Evolutionary conservation across 2,329 filamentous ascomycete species (phyloP).

Genomic region (Thielaviopsis musarum): DNA sequence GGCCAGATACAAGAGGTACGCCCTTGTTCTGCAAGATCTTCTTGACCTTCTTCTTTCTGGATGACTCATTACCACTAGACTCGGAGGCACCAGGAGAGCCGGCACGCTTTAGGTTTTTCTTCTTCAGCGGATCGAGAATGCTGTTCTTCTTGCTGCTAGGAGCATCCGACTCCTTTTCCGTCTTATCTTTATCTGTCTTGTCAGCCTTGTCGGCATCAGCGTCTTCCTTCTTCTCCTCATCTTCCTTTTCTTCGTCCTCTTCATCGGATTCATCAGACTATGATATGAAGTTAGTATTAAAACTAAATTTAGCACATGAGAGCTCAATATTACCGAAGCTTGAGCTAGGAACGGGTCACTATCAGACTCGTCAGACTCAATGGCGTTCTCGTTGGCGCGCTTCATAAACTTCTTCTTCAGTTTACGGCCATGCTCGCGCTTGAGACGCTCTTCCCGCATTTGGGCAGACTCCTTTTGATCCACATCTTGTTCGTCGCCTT

Average conservation of each 20-base stretch:
- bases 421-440: slow-evolving; percentile 56
- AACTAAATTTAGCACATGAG: background rate
- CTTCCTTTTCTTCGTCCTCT: slow-evolving; percentile 33
- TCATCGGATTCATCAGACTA: slow-evolving; percentile 18
- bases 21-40: slow-evolving; percentile 29
- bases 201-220: slow-evolving; percentile 38
- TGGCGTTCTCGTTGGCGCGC: slow-evolving; percentile 73
- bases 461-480: slow-evolving; percentile 58
- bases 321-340: slow-evolving; percentile 18
- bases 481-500: slow-evolving; percentile 51
- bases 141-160: slow-evolving; percentile 30
- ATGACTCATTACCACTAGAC: slow-evolving; percentile 79
- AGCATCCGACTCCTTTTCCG: slow-evolving; percentile 49
- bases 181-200: slow-evolving; percentile 31
- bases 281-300: background rate
- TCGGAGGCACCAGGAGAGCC: slow-evolving; percentile 81
- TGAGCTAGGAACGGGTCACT: slow-evolving; percentile 23
- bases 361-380: slow-evolving; percentile 50
- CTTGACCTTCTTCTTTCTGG: slow-evolving; percentile 59
- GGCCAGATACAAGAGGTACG: slow-evolving; percentile 21
- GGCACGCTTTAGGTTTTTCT: slow-evolving; percentile 59
- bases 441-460: slow-evolving; percentile 48
- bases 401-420: slow-evolving; percentile 69
- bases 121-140: slow-evolving; percentile 30
- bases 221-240: slow-evolving; percentile 40